Evolutionary conservation across 1,139 yeast species (phyloP), one percentile per base, ranked within the genome.

Genomic region (Geotrichum histeridarum): DNA sequence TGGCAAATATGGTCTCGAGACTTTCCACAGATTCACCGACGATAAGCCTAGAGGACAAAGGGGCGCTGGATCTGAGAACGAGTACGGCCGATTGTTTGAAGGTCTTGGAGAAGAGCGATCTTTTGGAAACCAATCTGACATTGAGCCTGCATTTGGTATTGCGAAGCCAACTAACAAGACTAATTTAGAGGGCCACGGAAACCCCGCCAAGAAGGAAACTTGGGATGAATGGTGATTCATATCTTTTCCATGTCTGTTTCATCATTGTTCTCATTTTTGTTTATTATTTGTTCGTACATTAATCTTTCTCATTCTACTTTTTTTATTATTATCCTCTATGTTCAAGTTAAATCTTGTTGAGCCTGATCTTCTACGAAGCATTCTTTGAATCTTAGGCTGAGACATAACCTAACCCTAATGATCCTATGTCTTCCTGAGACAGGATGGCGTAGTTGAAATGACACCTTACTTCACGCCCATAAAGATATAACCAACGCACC

Each of bases 61-160:
- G 60, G 46, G 63, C 71, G 33, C 65, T 66, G 59, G 71, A 63
- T 67, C 72, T 64, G 69, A 71, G 67, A 65, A 75, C 64, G 67
- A 82, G 69, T 78, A 74, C 68, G 67, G 80, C 58, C 69, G 76
- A 70, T 67, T 84, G 67, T 73, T 82, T 72, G 78, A 80, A 73
- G 75, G 80, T 60, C 61, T 82, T 57, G 73, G 80, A 66, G 62
- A 68, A 60, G 73, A 73, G 61, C 54, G 51, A 12, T 14, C 59
- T 54, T 59, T 63, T 31, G 62, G 64, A 14, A 73, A 68, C 17
- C 69, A 67, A 4, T 52, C 59, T 12, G 53, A 54, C 27, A 63
- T 81, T 18, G 80, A 77, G 57, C 83, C 85, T 12, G 94, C 93
- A 0, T 86, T 86, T 73, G 95, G 94, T 2, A 67, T 83, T 60